Percentiles rank a stretch among this genome's conserved stretches.
Conservation (phyloP, 805 yeast species). For the Cyberlindnera saturnus region DNA sequence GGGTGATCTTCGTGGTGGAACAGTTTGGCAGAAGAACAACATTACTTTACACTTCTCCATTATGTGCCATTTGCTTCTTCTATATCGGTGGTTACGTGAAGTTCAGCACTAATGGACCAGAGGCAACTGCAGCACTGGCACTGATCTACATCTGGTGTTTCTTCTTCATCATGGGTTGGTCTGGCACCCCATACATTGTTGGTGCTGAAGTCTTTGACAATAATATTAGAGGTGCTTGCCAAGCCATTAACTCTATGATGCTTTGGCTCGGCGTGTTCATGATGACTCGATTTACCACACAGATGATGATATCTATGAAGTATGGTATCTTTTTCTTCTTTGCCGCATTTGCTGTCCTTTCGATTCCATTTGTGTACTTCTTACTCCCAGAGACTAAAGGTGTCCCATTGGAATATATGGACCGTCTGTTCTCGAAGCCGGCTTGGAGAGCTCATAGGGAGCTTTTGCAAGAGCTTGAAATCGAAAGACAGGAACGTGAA, state of each 20-base stretch:
- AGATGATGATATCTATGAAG: slow-evolving; percentile 35
- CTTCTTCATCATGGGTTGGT: slow-evolving; percentile 39
- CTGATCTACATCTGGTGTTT: slow-evolving; percentile 34
- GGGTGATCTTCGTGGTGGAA: too few species aligned
- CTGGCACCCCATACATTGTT: slow-evolving; percentile 43
- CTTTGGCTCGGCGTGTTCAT: slow-evolving; percentile 47
- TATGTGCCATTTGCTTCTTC: slow-evolving; percentile 39
- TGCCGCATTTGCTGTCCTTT: slow-evolving; percentile 13
- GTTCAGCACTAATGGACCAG: slow-evolving; percentile 31
- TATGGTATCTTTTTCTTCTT: slow-evolving; percentile 40
- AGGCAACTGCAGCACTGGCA: slow-evolving; percentile 37
- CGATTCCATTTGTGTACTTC: slow-evolving; percentile 36
- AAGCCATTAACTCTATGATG: slow-evolving; percentile 38
- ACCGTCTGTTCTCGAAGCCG: slow-evolving; percentile 23
- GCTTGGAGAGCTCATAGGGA: slow-evolving; percentile 18
- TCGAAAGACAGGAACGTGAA: not conserved
- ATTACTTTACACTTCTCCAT: slow-evolving; percentile 31
- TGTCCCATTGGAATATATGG: slow-evolving; percentile 40
- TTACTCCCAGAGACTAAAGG: slow-evolving; percentile 43
- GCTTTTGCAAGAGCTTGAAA: slow-evolving; percentile 3
- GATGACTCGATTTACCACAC: slow-evolving; percentile 39
- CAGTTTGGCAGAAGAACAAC: too few species aligned
- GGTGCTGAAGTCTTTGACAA: slow-evolving; percentile 42
- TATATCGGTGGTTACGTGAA: slow-evolving; percentile 42
- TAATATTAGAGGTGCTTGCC: slow-evolving; percentile 37